These are phyloP conservation scores for Silene coronaria DNA, from an alignment of 179 eudicot genomes.

Conservation along the genomic window DNA sequence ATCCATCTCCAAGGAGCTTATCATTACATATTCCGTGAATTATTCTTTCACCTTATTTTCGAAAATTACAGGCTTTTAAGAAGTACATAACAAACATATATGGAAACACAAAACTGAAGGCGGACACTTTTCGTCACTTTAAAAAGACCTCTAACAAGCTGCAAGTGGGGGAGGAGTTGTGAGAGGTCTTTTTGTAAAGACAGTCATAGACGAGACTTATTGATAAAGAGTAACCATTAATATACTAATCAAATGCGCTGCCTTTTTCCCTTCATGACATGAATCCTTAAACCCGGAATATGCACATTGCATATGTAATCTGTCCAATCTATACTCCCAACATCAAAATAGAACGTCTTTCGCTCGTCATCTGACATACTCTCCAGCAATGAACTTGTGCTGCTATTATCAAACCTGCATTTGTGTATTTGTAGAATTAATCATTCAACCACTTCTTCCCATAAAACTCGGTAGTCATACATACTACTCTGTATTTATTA, in stretches of 20 bases:
- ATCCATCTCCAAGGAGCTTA: slow-evolving; percentile 12
- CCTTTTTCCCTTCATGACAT: slow-evolving; percentile 93
- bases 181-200: too few relatives aligned
- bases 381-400: slow-evolving; percentile 60
- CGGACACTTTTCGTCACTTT: too few relatives aligned
- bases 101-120: too few relatives aligned
- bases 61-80: slow-evolving; percentile 17
- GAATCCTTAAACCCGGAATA: slow-evolving; percentile 84
- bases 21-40: slow-evolving; percentile 21
- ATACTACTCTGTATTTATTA: neutral
- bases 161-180: too few relatives aligned
- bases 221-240: slow-evolving; percentile 2
- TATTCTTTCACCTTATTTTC: slow-evolving; percentile 25
- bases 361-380: slow-evolving; percentile 85
- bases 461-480: neutral
- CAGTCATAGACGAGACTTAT: too few relatives aligned
- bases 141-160: too few relatives aligned
- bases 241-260: slow-evolving; percentile 19
- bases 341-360: slow-evolving; percentile 63
- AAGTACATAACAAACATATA: slow-evolving; percentile 16
- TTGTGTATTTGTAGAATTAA: neutral
- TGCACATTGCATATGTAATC: slow-evolving; percentile 88
- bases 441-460: neutral
- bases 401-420: slow-evolving; percentile 83
- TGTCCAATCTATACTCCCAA: slow-evolving; percentile 84